Evolutionary conservation across 164 flowering plant genomes (phyloP).

Genomic region (Nelumbo lutea): DNA sequence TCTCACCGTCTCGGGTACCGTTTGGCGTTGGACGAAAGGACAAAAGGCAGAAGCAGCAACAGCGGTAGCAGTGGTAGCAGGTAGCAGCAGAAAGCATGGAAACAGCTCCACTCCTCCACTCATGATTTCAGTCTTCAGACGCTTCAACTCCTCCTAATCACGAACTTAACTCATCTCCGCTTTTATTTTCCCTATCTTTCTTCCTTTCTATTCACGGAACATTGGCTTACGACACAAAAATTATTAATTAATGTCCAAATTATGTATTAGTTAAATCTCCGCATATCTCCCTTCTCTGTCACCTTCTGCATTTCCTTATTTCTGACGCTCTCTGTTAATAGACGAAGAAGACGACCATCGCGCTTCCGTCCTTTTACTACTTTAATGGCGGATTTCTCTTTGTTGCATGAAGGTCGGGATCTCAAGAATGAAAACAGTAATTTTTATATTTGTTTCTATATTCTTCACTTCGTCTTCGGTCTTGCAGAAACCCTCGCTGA

Average conservation of each 20-base stretch:
- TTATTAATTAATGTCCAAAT: neutral
- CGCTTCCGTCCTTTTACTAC: neutral
- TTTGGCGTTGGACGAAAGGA: too few species aligned
- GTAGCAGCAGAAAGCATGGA: neutral
- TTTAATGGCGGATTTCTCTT: conserved; percentile 3
- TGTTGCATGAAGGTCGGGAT: conserved; percentile 1
- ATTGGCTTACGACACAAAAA: neutral
- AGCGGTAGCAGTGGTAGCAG: neutral
- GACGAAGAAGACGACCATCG: too few species aligned
- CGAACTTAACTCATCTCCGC: neutral
- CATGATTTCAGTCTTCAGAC: neutral
- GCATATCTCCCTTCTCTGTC: neutral
- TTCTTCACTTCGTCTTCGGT: conserved; percentile 4
- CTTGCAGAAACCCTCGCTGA: conserved; percentile 16
- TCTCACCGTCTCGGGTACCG: too few species aligned
- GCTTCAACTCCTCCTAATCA: neutral
- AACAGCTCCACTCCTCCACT: too few species aligned
- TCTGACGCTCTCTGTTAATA: neutral
- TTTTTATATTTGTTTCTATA: too few species aligned
- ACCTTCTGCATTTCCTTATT: conserved; percentile 2
- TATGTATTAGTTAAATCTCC: too few species aligned
- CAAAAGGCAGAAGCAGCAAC: too few species aligned
- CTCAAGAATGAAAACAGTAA: neutral
- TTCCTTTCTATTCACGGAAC: neutral
- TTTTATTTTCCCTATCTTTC: neutral